Conservation (phyloP, 495 filamentous ascomycete species). For the Tuber umbilicatum region DNA sequence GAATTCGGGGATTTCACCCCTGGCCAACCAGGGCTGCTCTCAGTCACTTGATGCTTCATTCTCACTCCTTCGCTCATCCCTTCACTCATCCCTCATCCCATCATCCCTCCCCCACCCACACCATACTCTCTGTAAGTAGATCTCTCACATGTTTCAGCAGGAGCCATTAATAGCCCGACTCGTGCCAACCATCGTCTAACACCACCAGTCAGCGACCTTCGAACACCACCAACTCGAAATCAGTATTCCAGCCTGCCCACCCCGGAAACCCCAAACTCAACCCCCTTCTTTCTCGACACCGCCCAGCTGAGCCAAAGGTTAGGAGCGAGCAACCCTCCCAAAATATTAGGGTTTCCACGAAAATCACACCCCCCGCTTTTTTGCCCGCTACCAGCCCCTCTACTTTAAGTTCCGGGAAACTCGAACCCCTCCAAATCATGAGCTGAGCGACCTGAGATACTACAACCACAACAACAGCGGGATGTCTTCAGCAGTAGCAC, state of each 20-base stretch:
- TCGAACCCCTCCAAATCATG: not conserved
- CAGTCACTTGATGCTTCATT: not conserved
- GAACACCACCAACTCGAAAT: not conserved
- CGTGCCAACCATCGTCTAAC: not conserved
- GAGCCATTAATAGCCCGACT: not conserved
- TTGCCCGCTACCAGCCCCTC: not conserved
- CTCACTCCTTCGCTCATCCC: not conserved
- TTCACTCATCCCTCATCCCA: not conserved
- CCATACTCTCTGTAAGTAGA: not conserved
- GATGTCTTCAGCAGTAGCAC: conserved; percentile 29
- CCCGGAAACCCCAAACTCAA: not conserved
- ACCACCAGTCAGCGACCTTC: not conserved
- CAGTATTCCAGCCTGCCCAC: not conserved
- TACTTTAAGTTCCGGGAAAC: not conserved
- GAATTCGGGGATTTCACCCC: not conserved
- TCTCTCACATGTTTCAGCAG: conserved; percentile 1
- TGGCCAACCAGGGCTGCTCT: not conserved
- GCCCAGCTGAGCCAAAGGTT: not conserved
- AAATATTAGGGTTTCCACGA: not conserved
- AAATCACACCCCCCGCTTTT: not conserved
- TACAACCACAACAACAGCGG: conserved; percentile 3
- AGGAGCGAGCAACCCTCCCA: not conserved
- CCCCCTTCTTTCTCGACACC: not conserved
- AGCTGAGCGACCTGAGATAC: not conserved
- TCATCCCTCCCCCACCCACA: conserved; percentile 1